Percentiles rank a stretch among this genome's conserved stretches.
These are phyloP conservation scores for Yarrowia sp. DNA, from an alignment of 805 yeast genomes.

Conservation along the genomic window DNA sequence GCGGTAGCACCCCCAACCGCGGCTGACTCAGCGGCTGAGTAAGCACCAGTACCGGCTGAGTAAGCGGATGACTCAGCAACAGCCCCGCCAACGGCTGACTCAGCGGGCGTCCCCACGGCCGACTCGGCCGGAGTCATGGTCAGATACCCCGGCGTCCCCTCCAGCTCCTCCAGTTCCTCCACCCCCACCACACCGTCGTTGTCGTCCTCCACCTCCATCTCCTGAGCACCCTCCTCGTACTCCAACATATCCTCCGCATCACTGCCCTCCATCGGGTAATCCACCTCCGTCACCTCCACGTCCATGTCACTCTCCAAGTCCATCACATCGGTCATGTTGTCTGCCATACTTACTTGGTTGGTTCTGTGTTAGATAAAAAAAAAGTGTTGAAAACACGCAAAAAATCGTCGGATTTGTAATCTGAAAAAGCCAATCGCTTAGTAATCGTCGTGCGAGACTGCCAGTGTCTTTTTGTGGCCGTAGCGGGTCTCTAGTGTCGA, in stretches of 20 bases:
- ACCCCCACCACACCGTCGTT: not conserved
- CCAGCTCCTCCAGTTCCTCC: not conserved
- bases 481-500: not conserved
- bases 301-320: conserved; percentile 3
- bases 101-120: too few relatives aligned
- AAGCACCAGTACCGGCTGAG: too few relatives aligned
- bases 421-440: too few relatives aligned
- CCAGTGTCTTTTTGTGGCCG: not conserved
- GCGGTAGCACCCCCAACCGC: not conserved
- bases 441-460: too few relatives aligned
- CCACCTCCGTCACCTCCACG: not conserved
- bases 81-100: too few relatives aligned
- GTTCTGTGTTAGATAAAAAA: not conserved
- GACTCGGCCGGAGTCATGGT: too few relatives aligned
- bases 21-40: not conserved
- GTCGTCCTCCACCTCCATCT: not conserved
- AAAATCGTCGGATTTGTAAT: not conserved
- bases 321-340: conserved; percentile 1
- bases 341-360: conserved; percentile 5
- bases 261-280: conserved; percentile 10
- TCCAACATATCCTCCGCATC: conserved; percentile 11
- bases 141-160: too few relatives aligned
- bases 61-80: not conserved
- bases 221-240: conserved; percentile 13
- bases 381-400: not conserved